Evolutionary conservation across 202 grass and related monocot genomes (phyloP).

Genomic region (Bolboschoenoplectus hybrid): DNA sequence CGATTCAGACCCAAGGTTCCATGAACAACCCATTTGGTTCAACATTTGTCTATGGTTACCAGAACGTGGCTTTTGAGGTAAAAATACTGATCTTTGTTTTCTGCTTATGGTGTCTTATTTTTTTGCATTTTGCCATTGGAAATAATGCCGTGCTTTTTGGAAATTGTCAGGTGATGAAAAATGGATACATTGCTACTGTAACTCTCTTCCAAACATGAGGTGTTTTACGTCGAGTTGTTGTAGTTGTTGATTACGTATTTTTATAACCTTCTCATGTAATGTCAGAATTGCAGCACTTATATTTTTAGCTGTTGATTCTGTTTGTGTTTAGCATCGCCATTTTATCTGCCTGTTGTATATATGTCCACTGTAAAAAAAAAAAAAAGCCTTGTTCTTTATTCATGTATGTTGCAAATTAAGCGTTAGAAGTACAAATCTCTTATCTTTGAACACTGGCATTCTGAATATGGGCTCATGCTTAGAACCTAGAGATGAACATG

Average conservation of each 20-base stretch:
- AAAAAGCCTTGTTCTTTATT: neutral
- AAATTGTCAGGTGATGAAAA: conserved; percentile 85
- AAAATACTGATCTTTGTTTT: conserved; percentile 3
- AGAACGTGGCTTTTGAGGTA: conserved; percentile 95
- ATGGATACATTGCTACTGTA: conserved; percentile 89
- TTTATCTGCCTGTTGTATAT: conserved; percentile 33
- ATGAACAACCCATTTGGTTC: conserved; percentile 98
- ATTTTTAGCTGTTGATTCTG: conserved; percentile 31
- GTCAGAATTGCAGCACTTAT: conserved; percentile 11
- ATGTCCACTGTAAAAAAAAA: conserved; percentile 17
- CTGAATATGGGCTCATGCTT: neutral
- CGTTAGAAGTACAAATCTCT: neutral
- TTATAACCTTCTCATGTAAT: conserved; percentile 1
- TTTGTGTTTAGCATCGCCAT: conserved; percentile 23
- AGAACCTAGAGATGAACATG: neutral
- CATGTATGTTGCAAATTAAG: conserved; percentile 9
- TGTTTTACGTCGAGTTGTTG: neutral
- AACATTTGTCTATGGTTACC: conserved; percentile 96
- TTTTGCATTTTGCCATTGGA: neutral
- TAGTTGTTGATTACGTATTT: conserved; percentile 26
- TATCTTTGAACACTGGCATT: neutral
- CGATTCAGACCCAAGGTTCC: conserved; percentile 96
- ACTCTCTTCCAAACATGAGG: conserved; percentile 86
- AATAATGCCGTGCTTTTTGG: conserved; percentile 14
- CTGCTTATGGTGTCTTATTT: neutral